Conservation (phyloP, 495 filamentous ascomycete species). For the Daldinia concentrica region DNA sequence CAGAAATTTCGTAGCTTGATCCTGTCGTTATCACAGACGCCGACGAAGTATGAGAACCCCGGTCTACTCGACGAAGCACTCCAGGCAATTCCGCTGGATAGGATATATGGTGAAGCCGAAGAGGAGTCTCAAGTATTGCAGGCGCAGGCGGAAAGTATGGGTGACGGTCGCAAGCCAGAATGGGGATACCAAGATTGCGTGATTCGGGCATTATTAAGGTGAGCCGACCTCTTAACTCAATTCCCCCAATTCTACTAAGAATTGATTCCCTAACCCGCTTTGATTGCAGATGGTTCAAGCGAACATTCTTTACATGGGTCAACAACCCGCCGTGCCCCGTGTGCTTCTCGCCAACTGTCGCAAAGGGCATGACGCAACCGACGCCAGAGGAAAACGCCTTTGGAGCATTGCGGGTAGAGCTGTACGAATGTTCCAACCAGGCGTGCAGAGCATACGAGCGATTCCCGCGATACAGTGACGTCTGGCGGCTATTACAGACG, state of each 20-base stretch:
- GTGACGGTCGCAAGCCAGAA: conserved; percentile 77
- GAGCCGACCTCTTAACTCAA: conserved; percentile 36
- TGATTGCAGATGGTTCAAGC: conserved; percentile 86
- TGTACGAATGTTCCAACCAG: conserved; percentile 81
- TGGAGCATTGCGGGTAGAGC: conserved; percentile 85
- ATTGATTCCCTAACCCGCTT: conserved; percentile 39
- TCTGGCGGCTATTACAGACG: conserved; percentile 90
- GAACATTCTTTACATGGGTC: conserved; percentile 94
- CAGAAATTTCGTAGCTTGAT: conserved; percentile 87
- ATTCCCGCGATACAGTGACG: conserved; percentile 94
- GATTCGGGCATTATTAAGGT: conserved; percentile 87
- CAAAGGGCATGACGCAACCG: conserved; percentile 81
- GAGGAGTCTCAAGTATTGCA: conserved; percentile 88
- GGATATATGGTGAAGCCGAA: conserved; percentile 92
- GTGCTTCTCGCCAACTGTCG: conserved; percentile 84
- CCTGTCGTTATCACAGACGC: conserved; percentile 80
- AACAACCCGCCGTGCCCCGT: conserved; percentile 88
- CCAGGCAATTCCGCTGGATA: conserved; percentile 83
- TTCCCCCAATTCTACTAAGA: neutral
- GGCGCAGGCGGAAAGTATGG: conserved; percentile 86
- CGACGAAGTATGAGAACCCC: conserved; percentile 95
- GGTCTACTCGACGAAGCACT: conserved; percentile 94
- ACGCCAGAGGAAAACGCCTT: conserved; percentile 87
- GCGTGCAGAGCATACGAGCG: conserved; percentile 81
- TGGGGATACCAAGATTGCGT: conserved; percentile 99